Conservation (phyloP, 441 rosid species). For the Dalechampia spathulata region DNA sequence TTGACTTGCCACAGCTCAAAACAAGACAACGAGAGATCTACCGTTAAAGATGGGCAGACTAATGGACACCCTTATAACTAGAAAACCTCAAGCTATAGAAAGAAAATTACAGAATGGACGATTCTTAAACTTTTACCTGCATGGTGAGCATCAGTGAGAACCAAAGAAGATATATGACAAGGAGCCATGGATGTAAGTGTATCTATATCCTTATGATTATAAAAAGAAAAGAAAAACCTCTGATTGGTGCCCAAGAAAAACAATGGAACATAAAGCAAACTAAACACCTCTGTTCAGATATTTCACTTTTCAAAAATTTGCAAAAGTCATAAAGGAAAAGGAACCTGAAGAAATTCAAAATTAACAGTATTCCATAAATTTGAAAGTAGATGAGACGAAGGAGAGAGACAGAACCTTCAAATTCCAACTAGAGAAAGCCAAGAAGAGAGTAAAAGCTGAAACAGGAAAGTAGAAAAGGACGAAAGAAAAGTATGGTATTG, state of each 20-base stretch:
- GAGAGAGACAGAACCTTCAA: conserved; percentile 22
- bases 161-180: conserved; percentile 15
- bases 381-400: conserved; percentile 1
- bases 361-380: conserved; percentile 1
- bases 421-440: conserved; percentile 31
- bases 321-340: conserved; percentile 1
- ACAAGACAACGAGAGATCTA: conserved; percentile 11
- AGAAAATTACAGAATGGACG: conserved; percentile 11
- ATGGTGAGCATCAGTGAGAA: conserved; percentile 4
- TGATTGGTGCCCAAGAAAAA: conserved; percentile 5
- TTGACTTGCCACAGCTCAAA: conserved; percentile 2
- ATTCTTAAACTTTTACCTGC: conserved; percentile 18
- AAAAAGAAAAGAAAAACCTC: not conserved
- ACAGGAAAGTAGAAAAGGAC: conserved; percentile 40
- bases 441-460: conserved; percentile 33
- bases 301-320: not conserved
- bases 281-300: not conserved
- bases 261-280: conserved; percentile 6
- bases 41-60: not conserved
- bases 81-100: not conserved
- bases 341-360: conserved; percentile 4
- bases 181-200: conserved; percentile 2
- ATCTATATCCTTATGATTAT: not conserved
- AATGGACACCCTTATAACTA: not conserved
- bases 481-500: conserved; percentile 35